These are phyloP conservation scores for Hordeum marinum DNA, from an alignment of 176 grass and related monocot genomes.

Conservation along the genomic window DNA sequence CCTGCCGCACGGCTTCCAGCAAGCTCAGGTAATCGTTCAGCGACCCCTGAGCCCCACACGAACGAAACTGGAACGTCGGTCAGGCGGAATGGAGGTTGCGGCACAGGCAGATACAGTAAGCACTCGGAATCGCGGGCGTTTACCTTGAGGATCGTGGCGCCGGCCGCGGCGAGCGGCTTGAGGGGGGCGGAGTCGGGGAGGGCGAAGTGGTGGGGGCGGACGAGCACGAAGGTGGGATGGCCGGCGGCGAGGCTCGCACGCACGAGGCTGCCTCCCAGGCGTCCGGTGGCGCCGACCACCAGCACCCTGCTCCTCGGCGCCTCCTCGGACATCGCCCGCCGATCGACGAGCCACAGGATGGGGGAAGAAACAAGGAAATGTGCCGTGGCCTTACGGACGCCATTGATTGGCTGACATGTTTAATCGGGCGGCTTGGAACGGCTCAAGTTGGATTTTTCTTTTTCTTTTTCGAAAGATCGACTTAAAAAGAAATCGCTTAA, in stretches of 20 bases:
- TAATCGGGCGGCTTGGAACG: background rate
- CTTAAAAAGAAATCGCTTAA: no score
- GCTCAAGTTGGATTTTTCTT: background rate
- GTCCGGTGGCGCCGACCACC: constrained; percentile 79
- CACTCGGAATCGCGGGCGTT: background rate
- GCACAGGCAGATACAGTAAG: background rate
- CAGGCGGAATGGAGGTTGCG: background rate
- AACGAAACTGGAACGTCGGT: background rate
- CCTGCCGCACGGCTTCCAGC: constrained; percentile 59
- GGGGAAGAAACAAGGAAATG: background rate
- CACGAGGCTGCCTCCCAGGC: constrained; percentile 51
- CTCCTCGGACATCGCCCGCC: constrained; percentile 26
- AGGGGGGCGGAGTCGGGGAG: constrained; percentile 9
- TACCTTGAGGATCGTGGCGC: constrained; percentile 65
- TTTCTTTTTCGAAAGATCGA: no score
- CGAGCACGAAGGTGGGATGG: constrained; percentile 63
- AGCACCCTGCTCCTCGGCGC: constrained; percentile 57
- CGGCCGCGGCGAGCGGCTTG: constrained; percentile 47
- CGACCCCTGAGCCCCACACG: constrained; percentile 45
- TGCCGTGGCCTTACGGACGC: background rate
- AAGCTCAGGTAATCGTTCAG: constrained; percentile 70
- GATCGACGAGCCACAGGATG: background rate
- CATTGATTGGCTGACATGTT: background rate
- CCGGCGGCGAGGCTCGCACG: constrained; percentile 56
- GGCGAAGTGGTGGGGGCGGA: constrained; percentile 51